Evolutionary conservation across 306 rosid genomes (phyloP), one percentile per base, ranked within the genome.

Genomic region (Corylus americana): DNA sequence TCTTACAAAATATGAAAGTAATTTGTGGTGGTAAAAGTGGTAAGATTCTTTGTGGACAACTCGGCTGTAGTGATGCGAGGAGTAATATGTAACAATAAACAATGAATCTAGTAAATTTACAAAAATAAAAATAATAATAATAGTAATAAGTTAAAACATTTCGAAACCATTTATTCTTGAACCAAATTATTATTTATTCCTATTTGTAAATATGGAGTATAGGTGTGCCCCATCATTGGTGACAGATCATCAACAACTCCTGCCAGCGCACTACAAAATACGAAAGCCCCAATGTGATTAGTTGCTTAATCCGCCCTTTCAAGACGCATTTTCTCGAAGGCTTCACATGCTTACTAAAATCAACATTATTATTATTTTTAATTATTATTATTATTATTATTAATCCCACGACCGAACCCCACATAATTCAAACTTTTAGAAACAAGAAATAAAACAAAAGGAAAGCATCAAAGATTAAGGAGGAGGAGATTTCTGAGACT

Each of bases 291-390:
- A 54, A 16, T 54, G 58, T 48, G 71, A 49, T 49, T 49, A 49
- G 53, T 9, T 49, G 14, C 29, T 73, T 53, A 47, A 55, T 73
- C 80, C 80, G 78, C 55, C 74, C 22, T 5, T 4, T 44, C 13
- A 3, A 25, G 27, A 27, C 76, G 58, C 67, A 64, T 82, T 80
- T 64, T 77, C 74, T 63, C 74, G 18, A 27, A 75, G 71, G 45
- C 20, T 45, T 71, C 86, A 62, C 80, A 68, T 72, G 77, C 22
- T 51, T n/a, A 3, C 29, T 73, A 2, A 45, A 81, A 66, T 25
- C 8, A 11, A 35, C 9, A 35, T 49, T 49, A 12, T 49, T 10
- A 10, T 48, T 48, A 13, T 48, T 1, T 48, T 48, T 48, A 13
- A 0, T 11, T 48, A 11, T 48, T 11, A 9, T 49, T 11, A 9